These are phyloP conservation scores for Chaetomiaceae sp. DNA, from an alignment of 2,329 filamentous ascomycete species.

Conservation along the genomic window DNA sequence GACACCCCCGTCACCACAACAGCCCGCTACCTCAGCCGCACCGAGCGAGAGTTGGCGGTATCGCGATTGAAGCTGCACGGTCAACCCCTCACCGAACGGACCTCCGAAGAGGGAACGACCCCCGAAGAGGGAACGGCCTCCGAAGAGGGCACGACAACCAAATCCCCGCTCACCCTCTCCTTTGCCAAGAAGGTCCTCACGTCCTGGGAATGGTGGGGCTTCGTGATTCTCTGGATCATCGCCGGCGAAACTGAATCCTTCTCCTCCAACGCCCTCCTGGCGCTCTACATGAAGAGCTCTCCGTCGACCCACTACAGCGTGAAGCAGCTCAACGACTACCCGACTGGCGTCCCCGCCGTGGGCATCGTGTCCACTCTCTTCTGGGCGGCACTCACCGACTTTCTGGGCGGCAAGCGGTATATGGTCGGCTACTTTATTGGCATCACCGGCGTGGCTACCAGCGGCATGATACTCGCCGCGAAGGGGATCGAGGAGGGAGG, in stretches of 20 bases:
- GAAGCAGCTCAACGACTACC: conserved; percentile 52
- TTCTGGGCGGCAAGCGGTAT: conserved; percentile 58
- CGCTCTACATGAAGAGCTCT: conserved; percentile 47
- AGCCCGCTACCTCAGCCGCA: conserved; percentile 44
- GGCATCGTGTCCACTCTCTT: conserved; percentile 60
- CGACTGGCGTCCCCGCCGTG: conserved; percentile 52
- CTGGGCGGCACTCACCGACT: conserved; percentile 66
- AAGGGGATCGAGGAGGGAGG: conserved; percentile 35
- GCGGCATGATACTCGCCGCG: conserved; percentile 56
- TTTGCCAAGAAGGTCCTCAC: conserved; percentile 54
- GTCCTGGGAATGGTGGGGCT: conserved; percentile 63
- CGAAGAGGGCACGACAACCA: background rate
- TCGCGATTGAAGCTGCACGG: conserved; percentile 33
- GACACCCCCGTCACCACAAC: conserved; percentile 48
- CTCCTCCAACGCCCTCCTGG: conserved; percentile 56
- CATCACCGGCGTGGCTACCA: conserved; percentile 58
- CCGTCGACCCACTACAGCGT: conserved; percentile 41
- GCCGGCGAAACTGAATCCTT: conserved; percentile 70
- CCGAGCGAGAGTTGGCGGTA: conserved; percentile 35
- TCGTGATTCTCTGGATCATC: conserved; percentile 63
- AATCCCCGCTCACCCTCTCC: conserved; percentile 25
- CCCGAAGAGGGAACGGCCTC: background rate
- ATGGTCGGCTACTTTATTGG: conserved; percentile 65
- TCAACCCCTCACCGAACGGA: background rate
- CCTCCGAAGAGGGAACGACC: too few species aligned